Percentiles rank a stretch among this genome's conserved stretches.
Conservation (phyloP, 2,329 filamentous ascomycete species). For the Arthrinium puccinioides region DNA sequence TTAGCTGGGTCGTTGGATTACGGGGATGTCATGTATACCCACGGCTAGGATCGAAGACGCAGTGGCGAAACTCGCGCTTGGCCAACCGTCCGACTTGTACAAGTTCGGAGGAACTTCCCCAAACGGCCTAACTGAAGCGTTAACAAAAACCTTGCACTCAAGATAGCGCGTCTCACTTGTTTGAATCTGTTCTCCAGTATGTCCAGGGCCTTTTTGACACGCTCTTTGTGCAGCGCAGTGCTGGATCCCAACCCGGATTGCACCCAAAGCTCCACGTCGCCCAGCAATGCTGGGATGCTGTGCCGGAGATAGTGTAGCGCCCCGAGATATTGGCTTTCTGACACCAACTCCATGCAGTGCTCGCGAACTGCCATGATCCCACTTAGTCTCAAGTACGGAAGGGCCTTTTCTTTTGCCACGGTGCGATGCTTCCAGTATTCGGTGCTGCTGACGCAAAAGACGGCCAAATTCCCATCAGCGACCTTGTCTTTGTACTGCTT, state of each 20-base stretch:
- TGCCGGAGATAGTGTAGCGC: slow-evolving; percentile 29
- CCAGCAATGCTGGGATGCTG: slow-evolving; percentile 32
- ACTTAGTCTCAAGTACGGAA: slow-evolving; percentile 28
- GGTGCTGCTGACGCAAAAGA: slow-evolving; percentile 38
- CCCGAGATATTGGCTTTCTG: slow-evolving; percentile 29
- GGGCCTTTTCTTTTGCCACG: slow-evolving; percentile 12
- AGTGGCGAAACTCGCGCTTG: too few relatives aligned
- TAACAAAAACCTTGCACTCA: too few relatives aligned
- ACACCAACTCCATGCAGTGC: slow-evolving; percentile 37
- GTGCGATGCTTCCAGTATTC: slow-evolving; percentile 31
- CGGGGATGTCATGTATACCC: too few relatives aligned
- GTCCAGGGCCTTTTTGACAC: slow-evolving; percentile 23
- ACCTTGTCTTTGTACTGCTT: slow-evolving; percentile 19
- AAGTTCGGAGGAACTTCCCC: too few relatives aligned
- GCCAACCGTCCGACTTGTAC: too few relatives aligned
- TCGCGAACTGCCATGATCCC: slow-evolving; percentile 32
- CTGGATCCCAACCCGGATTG: slow-evolving; percentile 30
- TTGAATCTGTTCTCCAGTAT: slow-evolving; percentile 20
- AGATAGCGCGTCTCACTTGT: slow-evolving; percentile 6
- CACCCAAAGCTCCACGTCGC: slow-evolving; percentile 35
- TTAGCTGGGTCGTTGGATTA: too few relatives aligned
- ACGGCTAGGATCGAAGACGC: too few relatives aligned
- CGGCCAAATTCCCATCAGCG: slow-evolving; percentile 14
- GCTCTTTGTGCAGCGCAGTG: slow-evolving; percentile 27
- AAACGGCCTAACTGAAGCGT: too few relatives aligned